These are phyloP conservation scores for Mallotus japonicus DNA, from an alignment of 441 rosid genomes.

Conservation along the genomic window DNA sequence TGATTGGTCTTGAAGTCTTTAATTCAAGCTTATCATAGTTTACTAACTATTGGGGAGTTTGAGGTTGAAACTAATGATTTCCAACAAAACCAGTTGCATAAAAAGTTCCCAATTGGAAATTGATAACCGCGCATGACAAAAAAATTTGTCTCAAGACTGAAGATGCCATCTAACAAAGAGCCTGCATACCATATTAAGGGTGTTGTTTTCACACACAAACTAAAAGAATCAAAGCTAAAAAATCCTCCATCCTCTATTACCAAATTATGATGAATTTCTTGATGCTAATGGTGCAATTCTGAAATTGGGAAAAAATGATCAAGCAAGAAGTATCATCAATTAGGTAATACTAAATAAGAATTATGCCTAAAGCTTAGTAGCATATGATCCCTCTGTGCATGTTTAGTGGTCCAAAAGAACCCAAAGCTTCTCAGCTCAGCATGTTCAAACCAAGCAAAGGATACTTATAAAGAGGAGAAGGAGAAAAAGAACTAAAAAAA, in stretches of 20 bases:
- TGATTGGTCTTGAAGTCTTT: no score
- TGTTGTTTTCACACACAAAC: neutral
- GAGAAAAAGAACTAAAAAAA: neutral
- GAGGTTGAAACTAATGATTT: no score
- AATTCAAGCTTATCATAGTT: no score
- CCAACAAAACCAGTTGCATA: no score
- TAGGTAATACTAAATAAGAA: neutral
- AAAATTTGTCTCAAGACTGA: constrained; percentile 10
- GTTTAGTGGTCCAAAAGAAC: neutral
- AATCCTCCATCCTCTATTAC: no score
- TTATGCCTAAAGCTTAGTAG: neutral
- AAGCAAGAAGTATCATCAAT: neutral
- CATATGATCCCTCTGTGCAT: constrained; percentile 1
- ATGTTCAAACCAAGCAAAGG: constrained; percentile 3
- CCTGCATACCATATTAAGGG: neutral
- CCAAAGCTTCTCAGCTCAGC: neutral
- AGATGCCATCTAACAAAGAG: constrained; percentile 4
- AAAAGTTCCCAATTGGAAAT: neutral
- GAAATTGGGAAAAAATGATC: neutral
- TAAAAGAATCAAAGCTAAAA: neutral
- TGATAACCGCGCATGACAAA: neutral
- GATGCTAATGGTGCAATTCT: neutral
- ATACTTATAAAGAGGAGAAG: neutral
- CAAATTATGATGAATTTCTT: neutral
- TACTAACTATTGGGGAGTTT: no score